These are phyloP conservation scores for Yamadazyma kanchanaburiensis DNA, from an alignment of 1,139 yeast species.

Conservation along the genomic window DNA sequence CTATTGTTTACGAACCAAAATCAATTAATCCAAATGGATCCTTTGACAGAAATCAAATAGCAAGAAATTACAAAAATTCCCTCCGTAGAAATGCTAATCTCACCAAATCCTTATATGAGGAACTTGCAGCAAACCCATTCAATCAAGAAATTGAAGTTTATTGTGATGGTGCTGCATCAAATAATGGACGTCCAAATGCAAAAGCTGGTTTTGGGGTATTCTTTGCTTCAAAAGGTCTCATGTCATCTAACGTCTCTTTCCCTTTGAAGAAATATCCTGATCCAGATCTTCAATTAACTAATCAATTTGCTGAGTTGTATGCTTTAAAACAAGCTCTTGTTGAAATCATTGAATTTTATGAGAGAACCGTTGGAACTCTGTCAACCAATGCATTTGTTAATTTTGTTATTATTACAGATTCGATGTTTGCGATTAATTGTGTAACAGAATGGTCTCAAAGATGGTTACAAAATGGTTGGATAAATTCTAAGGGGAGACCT, in stretches of 20 bases:
- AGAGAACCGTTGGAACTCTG: not conserved
- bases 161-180: conserved; percentile 68
- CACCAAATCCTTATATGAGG: not conserved
- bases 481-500: conserved; percentile 33
- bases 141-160: conserved; percentile 38
- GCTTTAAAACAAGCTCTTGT: conserved; percentile 61
- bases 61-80: not conserved
- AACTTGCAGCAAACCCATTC: not conserved
- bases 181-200: conserved; percentile 52
- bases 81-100: not conserved
- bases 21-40: not conserved
- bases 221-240: conserved; percentile 49
- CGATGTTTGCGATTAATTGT: conserved; percentile 50
- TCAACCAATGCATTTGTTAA: conserved; percentile 11
- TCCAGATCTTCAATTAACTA: conserved; percentile 47
- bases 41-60: not conserved
- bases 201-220: conserved; percentile 64
- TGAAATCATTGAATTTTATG: conserved; percentile 21
- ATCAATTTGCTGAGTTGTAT: conserved; percentile 74
- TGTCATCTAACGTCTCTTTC: conserved; percentile 36
- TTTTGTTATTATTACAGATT: conserved; percentile 48
- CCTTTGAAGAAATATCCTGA: conserved; percentile 13
- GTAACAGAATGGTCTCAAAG: conserved; percentile 47
- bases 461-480: conserved; percentile 59
- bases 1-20: not conserved